Conservation (phyloP, 1,139 yeast genomes). For the Casaregolazyma suthepensis region DNA sequence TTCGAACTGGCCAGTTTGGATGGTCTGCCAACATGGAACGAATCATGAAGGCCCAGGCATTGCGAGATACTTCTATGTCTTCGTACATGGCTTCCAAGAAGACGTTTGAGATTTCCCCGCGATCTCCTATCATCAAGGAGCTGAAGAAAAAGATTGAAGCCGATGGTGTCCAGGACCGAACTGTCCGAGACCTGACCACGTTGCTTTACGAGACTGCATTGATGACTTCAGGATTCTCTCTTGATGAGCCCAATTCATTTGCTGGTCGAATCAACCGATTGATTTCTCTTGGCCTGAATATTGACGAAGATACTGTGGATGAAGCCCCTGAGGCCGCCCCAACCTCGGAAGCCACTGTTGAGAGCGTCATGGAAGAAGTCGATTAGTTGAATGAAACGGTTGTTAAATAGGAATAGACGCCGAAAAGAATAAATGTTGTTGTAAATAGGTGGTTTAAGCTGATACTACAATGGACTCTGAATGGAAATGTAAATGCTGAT, state of each 20-base stretch:
- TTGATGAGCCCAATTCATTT: slow-evolving; percentile 96
- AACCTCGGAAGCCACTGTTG: slow-evolving; percentile 55
- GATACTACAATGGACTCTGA: no score
- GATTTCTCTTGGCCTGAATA: slow-evolving; percentile 95
- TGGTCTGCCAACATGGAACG: slow-evolving; percentile 99
- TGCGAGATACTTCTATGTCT: slow-evolving; percentile 98
- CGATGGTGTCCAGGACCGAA: slow-evolving; percentile 96
- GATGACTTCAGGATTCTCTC: slow-evolving; percentile 96
- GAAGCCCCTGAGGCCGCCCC: slow-evolving; percentile 46
- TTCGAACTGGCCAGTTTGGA: slow-evolving; percentile 99
- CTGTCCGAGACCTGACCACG: slow-evolving; percentile 96
- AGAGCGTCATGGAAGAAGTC: slow-evolving; percentile 99
- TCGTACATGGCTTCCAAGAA: slow-evolving; percentile 99
- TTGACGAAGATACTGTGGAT: slow-evolving; percentile 75
- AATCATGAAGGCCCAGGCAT: slow-evolving; percentile 99
- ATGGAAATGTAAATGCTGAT: no score
- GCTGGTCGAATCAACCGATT: slow-evolving; percentile 98
- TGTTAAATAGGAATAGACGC: slow-evolving; percentile 1
- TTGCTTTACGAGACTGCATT: slow-evolving; percentile 96
- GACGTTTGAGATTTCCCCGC: slow-evolving; percentile 98
- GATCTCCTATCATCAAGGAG: slow-evolving; percentile 90
- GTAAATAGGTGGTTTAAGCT: neutral
- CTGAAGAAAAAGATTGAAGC: slow-evolving; percentile 94
- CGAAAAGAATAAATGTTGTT: neutral
- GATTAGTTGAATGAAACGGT: slow-evolving; percentile 48